Base-by-base conservation (phyloP, 148 eudicot species). In the Arbutus unedo region DNA sequence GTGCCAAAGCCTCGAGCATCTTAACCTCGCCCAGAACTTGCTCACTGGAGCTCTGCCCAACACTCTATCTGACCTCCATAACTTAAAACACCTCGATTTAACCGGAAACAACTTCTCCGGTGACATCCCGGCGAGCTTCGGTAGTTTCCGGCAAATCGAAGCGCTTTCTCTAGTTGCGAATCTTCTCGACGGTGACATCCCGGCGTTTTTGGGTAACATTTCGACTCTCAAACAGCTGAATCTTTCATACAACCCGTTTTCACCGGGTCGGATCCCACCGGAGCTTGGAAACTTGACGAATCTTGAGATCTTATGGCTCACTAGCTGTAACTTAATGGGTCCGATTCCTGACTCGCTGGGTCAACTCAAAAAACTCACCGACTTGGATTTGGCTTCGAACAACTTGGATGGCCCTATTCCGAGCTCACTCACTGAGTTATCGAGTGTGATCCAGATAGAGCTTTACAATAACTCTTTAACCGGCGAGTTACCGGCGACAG, bases 81-180 rank as follows among this genome's bases (percentile, higher is more conserved):
- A 55, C 4, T 81, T 94, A 5, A 83, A 45, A 7, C 67, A 87
- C 62, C 85, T 96, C 38, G 99, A 96, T 56, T 86, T 94, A 74
- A 68, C 86, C 1, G 90, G 88, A 0, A 96, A 96, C 55, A 94
- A 93, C 83, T 94, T 96, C 43, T 85, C 98, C 84, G 99, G 99
- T 9, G 87, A 86, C 0, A 85, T 96, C 57, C 99, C 99, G 77
- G 83, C 78, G 6, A 87, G 76, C 5, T 96, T 90, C 71, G 95
- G 90, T 0, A 51, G 15, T 4, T 96, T 94, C 57, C 87, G n/a
- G 74, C 84, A 77, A 6, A 93, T 96, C 1, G 85, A 93, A 38
- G 91, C 59, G 4, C 81, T 96, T 3, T 84, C 91, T 0, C 43
- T 96, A 1, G 89, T 90, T 1, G 87, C 50, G 0, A 96, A 96